phyloP scores from a whole-genome alignment of 306 rosid genomes.

The Prunus mongolica region DNA sequence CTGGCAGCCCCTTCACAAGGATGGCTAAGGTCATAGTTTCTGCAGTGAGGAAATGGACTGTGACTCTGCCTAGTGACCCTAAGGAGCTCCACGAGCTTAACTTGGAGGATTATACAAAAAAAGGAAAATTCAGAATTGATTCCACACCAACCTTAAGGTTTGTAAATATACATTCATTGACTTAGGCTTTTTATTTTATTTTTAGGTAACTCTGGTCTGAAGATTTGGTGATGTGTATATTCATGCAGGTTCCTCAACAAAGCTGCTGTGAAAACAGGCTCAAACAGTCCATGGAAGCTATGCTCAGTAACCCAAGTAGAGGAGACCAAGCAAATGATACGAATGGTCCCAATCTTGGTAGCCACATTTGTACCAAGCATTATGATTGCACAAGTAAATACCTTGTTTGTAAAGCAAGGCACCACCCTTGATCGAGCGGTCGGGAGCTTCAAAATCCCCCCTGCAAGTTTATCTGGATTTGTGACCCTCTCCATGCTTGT shows the following conservation, averaged over 20 bases:
- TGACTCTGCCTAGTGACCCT: slow-evolving; percentile 53
- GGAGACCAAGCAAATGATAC: slow-evolving; percentile 68
- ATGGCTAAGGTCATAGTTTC: slow-evolving; percentile 68
- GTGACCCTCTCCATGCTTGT: slow-evolving; percentile 75
- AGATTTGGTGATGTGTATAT: neutral
- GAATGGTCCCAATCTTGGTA: slow-evolving; percentile 62
- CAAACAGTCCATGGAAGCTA: slow-evolving; percentile 34
- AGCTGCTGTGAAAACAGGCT: slow-evolving; percentile 39
- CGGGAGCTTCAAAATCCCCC: slow-evolving; percentile 68
- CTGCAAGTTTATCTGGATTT: slow-evolving; percentile 69
- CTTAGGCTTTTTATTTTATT: too few species aligned
- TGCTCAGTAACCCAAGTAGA: slow-evolving; percentile 89
- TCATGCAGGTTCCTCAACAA: slow-evolving; percentile 38
- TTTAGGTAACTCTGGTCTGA: neutral
- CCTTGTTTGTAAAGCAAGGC: slow-evolving; percentile 89
- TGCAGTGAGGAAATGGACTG: slow-evolving; percentile 54
- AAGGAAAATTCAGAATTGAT: slow-evolving; percentile 54
- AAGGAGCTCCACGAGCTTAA: slow-evolving; percentile 58
- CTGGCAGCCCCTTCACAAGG: slow-evolving; percentile 42
- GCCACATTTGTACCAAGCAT: slow-evolving; percentile 74
- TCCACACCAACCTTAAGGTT: slow-evolving; percentile 74
- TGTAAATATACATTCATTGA: slow-evolving; percentile 1
- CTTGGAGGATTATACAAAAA: slow-evolving; percentile 36
- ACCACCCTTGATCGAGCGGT: slow-evolving; percentile 68
- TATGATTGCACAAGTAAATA: slow-evolving; percentile 75